These are phyloP conservation scores for Zychaea mexicana DNA, from an alignment of 371 early-diverging fungal genomes.

Conservation along the genomic window DNA sequence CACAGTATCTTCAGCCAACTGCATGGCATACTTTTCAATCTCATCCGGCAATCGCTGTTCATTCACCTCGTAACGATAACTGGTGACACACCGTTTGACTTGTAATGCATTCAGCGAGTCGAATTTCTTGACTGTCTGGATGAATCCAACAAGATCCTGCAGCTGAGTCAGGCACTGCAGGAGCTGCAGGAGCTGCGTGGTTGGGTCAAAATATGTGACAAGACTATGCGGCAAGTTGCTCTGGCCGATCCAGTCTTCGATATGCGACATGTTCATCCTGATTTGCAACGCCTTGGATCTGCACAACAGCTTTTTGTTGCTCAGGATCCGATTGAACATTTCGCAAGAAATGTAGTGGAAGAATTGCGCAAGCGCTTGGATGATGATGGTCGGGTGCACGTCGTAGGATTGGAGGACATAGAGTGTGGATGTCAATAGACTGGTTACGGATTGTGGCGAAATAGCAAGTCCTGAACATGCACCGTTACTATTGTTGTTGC, in stretches of 20 bases:
- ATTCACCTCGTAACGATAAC: constrained; percentile 84
- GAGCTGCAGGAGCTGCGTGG: constrained; percentile 79
- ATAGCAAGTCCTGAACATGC: constrained; percentile 9
- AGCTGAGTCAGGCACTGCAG: constrained; percentile 75
- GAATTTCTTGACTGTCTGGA: constrained; percentile 70
- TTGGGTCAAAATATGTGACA: constrained; percentile 53
- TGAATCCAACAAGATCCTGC: constrained; percentile 63
- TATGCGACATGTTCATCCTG: constrained; percentile 73
- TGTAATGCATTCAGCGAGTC: constrained; percentile 70
- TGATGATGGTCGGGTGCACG: constrained; percentile 69
- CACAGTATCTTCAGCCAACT: constrained; percentile 62
- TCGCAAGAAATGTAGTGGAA: constrained; percentile 74
- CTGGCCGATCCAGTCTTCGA: constrained; percentile 84
- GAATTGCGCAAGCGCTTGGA: constrained; percentile 71
- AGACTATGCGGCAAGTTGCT: constrained; percentile 52
- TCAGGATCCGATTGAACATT: constrained; percentile 82
- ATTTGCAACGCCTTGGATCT: constrained; percentile 82
- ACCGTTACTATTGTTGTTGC: not conserved
- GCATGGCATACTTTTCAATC: constrained; percentile 69
- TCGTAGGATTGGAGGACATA: constrained; percentile 56
- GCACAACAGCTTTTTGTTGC: constrained; percentile 70
- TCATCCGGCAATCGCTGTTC: constrained; percentile 71
- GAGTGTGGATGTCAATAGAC: constrained; percentile 60
- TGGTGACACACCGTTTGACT: constrained; percentile 66
- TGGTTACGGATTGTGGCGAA: constrained; percentile 65